Percentiles rank a stretch among this genome's conserved stretches.
Evolutionary conservation across 1,284 basidiomycete genomes (phyloP).

Genomic region (Mixia osmundae): DNA sequence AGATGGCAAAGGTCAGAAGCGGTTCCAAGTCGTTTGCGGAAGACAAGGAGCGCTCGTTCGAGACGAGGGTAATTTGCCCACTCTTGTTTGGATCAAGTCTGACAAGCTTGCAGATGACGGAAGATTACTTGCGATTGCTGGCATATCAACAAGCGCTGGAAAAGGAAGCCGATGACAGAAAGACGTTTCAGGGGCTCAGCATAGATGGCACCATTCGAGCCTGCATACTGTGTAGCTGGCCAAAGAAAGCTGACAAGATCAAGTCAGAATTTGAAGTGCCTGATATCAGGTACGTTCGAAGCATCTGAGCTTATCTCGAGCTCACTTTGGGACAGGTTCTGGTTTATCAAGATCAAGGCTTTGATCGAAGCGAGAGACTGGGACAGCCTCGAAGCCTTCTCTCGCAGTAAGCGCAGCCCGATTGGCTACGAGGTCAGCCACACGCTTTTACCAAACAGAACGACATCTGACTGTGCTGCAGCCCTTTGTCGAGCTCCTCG

Average conservation of each 20-base stretch:
- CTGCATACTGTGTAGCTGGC: conserved; percentile 49
- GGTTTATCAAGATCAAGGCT: conserved; percentile 70
- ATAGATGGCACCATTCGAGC: conserved; percentile 57
- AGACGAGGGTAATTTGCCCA: conserved; percentile 44
- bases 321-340: conserved; percentile 37
- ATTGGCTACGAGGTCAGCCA: conserved; percentile 53
- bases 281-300: conserved; percentile 45
- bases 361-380: conserved; percentile 56
- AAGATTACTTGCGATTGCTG: conserved; percentile 57
- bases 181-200: conserved; percentile 50
- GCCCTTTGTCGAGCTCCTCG: conserved; percentile 60
- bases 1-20: conserved; percentile 44
- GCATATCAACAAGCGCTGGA: conserved; percentile 63
- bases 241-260: conserved; percentile 64
- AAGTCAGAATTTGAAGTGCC: conserved; percentile 69
- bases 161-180: conserved; percentile 53
- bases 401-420: conserved; percentile 64
- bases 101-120: conserved; percentile 43
- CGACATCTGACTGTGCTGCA: neutral
- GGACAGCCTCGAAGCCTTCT: conserved; percentile 55
- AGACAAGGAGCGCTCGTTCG: conserved; percentile 70
- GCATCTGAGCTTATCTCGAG: neutral
- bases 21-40: conserved; percentile 84
- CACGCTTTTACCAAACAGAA: neutral
- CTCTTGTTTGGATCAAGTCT: neutral